phyloP scores from a whole-genome alignment of 2,329 filamentous ascomycete species.

The Fusarium lyarnte region DNA sequence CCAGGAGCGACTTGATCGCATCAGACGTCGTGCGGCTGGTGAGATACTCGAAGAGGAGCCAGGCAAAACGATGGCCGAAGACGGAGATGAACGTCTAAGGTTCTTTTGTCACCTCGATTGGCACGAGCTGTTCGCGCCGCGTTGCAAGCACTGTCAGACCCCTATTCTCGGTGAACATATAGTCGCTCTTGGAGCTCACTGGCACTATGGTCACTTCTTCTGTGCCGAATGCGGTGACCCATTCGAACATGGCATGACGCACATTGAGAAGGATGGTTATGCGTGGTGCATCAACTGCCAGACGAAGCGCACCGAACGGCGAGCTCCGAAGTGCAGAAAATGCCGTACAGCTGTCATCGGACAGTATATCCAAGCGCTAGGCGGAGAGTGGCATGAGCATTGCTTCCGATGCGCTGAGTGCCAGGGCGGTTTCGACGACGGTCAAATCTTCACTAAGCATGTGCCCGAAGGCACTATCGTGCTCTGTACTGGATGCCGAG shows the following conservation, averaged over 20 bases:
- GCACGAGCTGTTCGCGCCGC: conserved; percentile 91
- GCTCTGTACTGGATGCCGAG: conserved; percentile 69
- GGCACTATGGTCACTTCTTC: conserved; percentile 98
- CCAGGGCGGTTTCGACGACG: conserved; percentile 68
- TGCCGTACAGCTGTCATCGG: conserved; percentile 88
- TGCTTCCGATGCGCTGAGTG: conserved; percentile 86
- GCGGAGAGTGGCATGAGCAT: conserved; percentile 90
- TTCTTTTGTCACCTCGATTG: conserved; percentile 99
- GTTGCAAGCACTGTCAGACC: conserved; percentile 95
- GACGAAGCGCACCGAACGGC: conserved; percentile 88
- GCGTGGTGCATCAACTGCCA: conserved; percentile 97
- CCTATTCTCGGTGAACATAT: conserved; percentile 96
- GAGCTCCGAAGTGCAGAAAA: conserved; percentile 86
- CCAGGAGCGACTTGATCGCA: conserved; percentile 76
- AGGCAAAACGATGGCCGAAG: conserved; percentile 72
- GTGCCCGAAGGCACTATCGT: conserved; percentile 61
- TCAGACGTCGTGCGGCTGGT: conserved; percentile 67
- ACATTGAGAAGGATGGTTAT: conserved; percentile 95
- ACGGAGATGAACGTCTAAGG: conserved; percentile 77
- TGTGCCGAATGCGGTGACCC: conserved; percentile 98
- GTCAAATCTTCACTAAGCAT: conserved; percentile 71
- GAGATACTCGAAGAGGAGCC: conserved; percentile 70
- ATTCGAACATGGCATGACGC: conserved; percentile 76
- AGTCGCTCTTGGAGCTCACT: conserved; percentile 92
- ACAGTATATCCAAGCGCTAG: conserved; percentile 87